Base-by-base conservation (phyloP, 2,329 filamentous ascomycete genomes). In the Epichloe coenophiala region DNA sequence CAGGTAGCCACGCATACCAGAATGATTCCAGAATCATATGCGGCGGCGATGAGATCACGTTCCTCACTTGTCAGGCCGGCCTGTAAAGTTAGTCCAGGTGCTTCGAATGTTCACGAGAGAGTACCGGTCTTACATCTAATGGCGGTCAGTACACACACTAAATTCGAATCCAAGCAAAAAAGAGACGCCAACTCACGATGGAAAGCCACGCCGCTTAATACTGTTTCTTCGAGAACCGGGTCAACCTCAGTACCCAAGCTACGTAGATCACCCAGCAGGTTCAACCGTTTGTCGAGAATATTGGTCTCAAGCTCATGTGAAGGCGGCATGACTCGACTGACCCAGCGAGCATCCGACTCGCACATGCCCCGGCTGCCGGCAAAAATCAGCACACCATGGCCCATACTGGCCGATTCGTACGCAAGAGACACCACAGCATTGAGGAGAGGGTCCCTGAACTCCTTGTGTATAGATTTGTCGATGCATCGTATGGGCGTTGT, bases 1-100 rank as follows among this genome's bases (percentile, higher is more conserved):
- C 84, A 88, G 2, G 86, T 90, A 38, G 86, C 86, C 15, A 88
- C 80, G 48, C 87, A 81, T 1, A 88, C 78, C 56, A 83, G 83
- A 17, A 89, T 62, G 5, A 76, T 70, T 1, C 85, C 84, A 39
- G 69, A 64, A 60, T 89, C 85, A 56, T 88, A 89, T 12, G 84
- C 84, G 37, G 73, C 74, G 2, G 84, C 80, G 49, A 89, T 75
- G 6, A 88, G 67, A 46, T 88, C 84, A 46, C 85, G 75, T 62
- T 90, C 86, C 65, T 90, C 86, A 0, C 76, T 81, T 0, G 85
- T 89, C 58, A 90, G 72, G 12, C 81, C 81, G 44, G 81, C 81
- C 69, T 81, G 54, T 17, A 36, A 11, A 5, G 51, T 67, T 49
- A 66, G 63, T 27, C n/a, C 8, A 38, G 2, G 61, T 56, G 21